Conservation (phyloP, 2,329 filamentous ascomycete genomes). For the Trichoderma harzianum region DNA sequence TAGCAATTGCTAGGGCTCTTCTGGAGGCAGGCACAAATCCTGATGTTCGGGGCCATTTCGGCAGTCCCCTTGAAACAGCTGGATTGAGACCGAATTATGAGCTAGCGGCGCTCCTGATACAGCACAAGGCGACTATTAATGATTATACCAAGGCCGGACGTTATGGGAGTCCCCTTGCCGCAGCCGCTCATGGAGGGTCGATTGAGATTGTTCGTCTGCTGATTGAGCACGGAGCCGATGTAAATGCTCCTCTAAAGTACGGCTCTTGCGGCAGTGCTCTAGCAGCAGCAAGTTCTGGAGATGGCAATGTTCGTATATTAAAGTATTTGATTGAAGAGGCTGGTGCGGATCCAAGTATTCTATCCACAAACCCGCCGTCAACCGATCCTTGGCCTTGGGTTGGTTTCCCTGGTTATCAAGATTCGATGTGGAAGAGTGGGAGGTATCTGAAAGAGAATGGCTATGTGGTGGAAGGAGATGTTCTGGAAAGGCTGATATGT, state of each 20-base stretch:
- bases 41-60: rapidly evolving
- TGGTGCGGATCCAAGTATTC: neutral
- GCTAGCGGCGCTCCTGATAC: neutral
- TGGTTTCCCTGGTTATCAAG: too few species aligned
- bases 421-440: too few species aligned
- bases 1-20: neutral
- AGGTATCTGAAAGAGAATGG: neutral
- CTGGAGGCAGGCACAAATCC: neutral
- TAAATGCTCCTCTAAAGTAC: neutral
- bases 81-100: rapidly evolving
- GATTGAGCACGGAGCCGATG: neutral
- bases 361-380: neutral
- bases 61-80: neutral
- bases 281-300: neutral
- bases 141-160: rapidly evolving
- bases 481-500: neutral
- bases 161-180: neutral
- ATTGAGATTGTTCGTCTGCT: neutral
- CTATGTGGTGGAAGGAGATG: neutral
- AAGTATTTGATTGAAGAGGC: neutral
- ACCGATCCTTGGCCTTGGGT: too few species aligned
- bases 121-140: neutral
- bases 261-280: neutral
- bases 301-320: neutral
- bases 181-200: neutral